Conservation (phyloP, 805 yeast species). For the Barnettozyma botsteinii region DNA sequence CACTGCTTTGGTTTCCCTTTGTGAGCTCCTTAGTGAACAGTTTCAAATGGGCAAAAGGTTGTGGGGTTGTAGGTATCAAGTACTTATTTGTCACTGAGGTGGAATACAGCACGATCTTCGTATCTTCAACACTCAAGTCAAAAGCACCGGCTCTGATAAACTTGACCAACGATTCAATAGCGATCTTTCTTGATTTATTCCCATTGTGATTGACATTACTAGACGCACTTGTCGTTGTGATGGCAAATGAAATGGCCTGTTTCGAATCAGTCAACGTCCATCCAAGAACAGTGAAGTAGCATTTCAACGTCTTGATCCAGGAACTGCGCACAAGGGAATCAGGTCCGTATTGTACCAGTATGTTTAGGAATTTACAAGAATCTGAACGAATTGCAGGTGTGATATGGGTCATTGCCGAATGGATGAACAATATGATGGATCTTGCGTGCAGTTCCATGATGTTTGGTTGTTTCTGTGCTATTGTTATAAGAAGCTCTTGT, state of each 20-base stretch:
- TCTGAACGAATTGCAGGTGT: slow-evolving; percentile 69
- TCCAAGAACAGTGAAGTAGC: slow-evolving; percentile 63
- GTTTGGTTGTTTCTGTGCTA: slow-evolving; percentile 45
- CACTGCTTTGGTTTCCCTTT: slow-evolving; percentile 8
- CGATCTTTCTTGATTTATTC: slow-evolving; percentile 23
- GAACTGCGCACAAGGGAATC: slow-evolving; percentile 52
- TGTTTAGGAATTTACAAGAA: slow-evolving; percentile 60
- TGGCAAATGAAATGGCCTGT: slow-evolving; percentile 27
- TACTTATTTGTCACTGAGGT: slow-evolving; percentile 43
- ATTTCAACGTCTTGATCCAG: slow-evolving; percentile 64
- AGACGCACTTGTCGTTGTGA: slow-evolving; percentile 28
- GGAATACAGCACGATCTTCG: slow-evolving; percentile 5
- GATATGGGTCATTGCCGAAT: slow-evolving; percentile 92
- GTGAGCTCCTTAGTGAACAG: slow-evolving; percentile 42
- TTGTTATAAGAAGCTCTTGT: slow-evolving; percentile 39
- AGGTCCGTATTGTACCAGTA: slow-evolving; percentile 50
- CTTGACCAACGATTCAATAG: slow-evolving; percentile 33
- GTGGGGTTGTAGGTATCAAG: slow-evolving; percentile 49
- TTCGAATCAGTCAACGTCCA: slow-evolving; percentile 50
- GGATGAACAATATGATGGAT: slow-evolving; percentile 63
- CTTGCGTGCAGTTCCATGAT: slow-evolving; percentile 57
- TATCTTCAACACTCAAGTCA: slow-evolving; percentile 17
- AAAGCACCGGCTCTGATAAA: slow-evolving; percentile 40
- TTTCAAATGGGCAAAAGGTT: slow-evolving; percentile 60
- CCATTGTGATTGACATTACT: slow-evolving; percentile 12